Conservation (phyloP, 2,329 filamentous ascomycete species). For the Neurospora sp. region DNA sequence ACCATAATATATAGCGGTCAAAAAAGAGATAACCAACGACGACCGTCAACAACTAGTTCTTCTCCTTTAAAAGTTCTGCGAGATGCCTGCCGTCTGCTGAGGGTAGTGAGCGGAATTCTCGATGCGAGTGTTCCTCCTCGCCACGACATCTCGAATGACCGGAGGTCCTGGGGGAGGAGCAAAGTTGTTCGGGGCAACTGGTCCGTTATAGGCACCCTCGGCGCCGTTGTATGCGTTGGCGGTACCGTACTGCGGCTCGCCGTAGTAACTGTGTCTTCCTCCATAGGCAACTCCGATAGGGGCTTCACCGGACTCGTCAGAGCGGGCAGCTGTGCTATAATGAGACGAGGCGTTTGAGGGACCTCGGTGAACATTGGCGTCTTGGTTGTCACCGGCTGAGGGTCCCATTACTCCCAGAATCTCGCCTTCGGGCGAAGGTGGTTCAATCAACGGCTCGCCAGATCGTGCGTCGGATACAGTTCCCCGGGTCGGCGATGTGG, state of each 20-base stretch:
- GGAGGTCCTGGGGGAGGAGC: conserved; percentile 43
- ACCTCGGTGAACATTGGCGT: conserved; percentile 69
- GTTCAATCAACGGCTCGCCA: conserved; percentile 52
- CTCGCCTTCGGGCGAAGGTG: conserved; percentile 59
- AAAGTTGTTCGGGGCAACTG: conserved; percentile 25
- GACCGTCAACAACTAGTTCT: neutral
- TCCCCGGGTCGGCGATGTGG: conserved; percentile 56
- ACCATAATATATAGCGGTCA: neutral
- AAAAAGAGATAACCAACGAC: neutral
- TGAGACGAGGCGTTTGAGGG: conserved; percentile 93
- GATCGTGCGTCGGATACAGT: conserved; percentile 59
- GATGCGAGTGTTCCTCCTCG: conserved; percentile 86
- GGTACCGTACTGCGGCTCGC: conserved; percentile 42
- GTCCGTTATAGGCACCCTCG: conserved; percentile 27
- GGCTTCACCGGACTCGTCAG: conserved; percentile 53
- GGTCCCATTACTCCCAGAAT: conserved; percentile 77
- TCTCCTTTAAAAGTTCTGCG: conserved; percentile 75
- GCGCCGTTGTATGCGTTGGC: conserved; percentile 44
- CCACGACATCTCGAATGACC: conserved; percentile 86
- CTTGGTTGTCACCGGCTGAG: conserved; percentile 52
- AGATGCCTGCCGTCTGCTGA: conserved; percentile 87
- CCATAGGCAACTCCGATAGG: conserved; percentile 37
- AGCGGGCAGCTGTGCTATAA: conserved; percentile 74
- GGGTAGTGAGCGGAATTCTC: conserved; percentile 84
- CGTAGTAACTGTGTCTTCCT: conserved; percentile 38